phyloP scores from a whole-genome alignment of 148 eudicot genomes.

The Chenopodium suecicum region DNA sequence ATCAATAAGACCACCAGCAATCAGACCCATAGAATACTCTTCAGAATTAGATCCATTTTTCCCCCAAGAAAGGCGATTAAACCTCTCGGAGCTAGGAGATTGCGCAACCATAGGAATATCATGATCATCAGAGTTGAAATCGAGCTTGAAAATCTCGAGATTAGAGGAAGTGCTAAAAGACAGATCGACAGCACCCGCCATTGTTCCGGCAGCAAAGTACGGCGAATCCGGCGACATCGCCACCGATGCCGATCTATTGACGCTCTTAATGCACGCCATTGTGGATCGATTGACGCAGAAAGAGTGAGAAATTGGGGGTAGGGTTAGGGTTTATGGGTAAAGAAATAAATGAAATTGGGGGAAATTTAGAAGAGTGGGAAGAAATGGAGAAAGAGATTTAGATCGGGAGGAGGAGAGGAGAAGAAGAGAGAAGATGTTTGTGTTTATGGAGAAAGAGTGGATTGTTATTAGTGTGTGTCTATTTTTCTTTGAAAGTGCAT shows the following conservation, averaged over 20 bases:
- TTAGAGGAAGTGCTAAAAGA: slow-evolving; percentile 84
- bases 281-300: not conserved
- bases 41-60: slow-evolving; percentile 48
- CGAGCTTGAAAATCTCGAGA: slow-evolving; percentile 78
- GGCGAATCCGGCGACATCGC: slow-evolving; percentile 80
- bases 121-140: slow-evolving; percentile 74
- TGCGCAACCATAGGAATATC: slow-evolving; percentile 52
- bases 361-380: not conserved
- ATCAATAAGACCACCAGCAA: slow-evolving; percentile 82
- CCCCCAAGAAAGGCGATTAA: slow-evolving; percentile 80
- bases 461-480: not conserved
- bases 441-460: not conserved
- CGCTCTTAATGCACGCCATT: slow-evolving; percentile 66
- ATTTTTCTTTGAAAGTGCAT: no score
- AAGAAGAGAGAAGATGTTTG: not conserved
- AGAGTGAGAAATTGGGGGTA: not conserved
- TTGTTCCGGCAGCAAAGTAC: slow-evolving; percentile 82
- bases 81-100: slow-evolving; percentile 66
- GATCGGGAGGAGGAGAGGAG: slow-evolving; percentile 3
- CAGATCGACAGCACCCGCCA: slow-evolving; percentile 94
- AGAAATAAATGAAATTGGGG: not conserved
- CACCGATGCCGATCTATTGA: slow-evolving; percentile 77
- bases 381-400: slow-evolving; percentile 1
- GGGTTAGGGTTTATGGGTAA: slow-evolving; percentile 12
- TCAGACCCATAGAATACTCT: slow-evolving; percentile 57